These are phyloP conservation scores for Ceratocystis eucalypticola DNA, from an alignment of 2,329 filamentous ascomycete genomes.

Conservation along the genomic window DNA sequence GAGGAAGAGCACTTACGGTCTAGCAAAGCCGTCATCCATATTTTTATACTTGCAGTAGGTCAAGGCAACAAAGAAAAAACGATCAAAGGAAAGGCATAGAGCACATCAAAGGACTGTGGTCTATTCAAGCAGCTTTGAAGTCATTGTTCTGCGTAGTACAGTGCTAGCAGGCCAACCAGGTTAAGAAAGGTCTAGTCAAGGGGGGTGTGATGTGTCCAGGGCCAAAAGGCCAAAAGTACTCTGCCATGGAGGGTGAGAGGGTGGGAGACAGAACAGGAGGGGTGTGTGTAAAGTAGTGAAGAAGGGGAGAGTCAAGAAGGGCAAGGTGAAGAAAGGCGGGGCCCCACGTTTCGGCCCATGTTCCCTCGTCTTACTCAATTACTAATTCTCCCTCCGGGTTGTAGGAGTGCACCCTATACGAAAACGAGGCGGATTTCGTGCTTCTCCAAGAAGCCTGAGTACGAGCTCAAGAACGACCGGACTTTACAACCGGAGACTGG, in stretches of 20 bases:
- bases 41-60: neutral
- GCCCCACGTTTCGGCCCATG: neutral
- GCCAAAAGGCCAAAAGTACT: neutral
- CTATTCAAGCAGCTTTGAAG: neutral
- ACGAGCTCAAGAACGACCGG: too few relatives aligned
- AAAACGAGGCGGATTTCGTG: too few relatives aligned
- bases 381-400: too few relatives aligned
- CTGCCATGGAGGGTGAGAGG: neutral
- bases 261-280: neutral
- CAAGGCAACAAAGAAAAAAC: neutral
- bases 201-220: neutral
- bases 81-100: neutral
- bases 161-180: neutral
- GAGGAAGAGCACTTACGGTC: constrained; percentile 9
- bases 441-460: too few relatives aligned
- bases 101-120: neutral
- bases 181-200: neutral
- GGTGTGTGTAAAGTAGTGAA: too few relatives aligned
- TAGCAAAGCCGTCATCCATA: neutral
- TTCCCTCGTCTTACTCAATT: too few relatives aligned
- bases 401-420: too few relatives aligned
- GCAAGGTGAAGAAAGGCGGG: neutral
- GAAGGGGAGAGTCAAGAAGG: neutral
- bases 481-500: too few relatives aligned
- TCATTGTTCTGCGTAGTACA: neutral